A percentile compares a stretch with the other conserved stretches of the same genome.
Conservation (phyloP, 2,329 filamentous ascomycete species). For the Fusarium cicatricum region DNA sequence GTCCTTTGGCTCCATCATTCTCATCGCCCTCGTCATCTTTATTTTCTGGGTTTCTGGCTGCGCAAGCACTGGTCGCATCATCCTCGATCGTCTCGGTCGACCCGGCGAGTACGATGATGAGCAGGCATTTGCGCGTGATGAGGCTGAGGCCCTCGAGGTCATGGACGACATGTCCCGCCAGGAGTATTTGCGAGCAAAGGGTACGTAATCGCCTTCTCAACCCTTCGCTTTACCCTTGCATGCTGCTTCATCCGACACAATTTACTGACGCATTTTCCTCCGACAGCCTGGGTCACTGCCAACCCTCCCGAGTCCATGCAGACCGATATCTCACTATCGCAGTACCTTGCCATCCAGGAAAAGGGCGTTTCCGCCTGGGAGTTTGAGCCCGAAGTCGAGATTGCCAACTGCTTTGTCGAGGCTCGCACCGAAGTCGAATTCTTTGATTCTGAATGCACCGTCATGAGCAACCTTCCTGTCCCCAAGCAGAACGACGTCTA, state of each 20-base stretch:
- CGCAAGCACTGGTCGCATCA: slow-evolving; percentile 85
- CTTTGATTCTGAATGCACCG: slow-evolving; percentile 96
- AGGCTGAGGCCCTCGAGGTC: slow-evolving; percentile 90
- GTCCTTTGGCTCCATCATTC: slow-evolving; percentile 88
- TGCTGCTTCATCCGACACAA: background rate
- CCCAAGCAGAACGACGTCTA: slow-evolving; percentile 99
- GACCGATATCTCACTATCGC: slow-evolving; percentile 96
- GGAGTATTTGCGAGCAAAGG: slow-evolving; percentile 95
- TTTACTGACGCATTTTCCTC: slow-evolving; percentile 25
- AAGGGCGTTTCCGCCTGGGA: slow-evolving; percentile 99
- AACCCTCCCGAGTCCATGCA: slow-evolving; percentile 95
- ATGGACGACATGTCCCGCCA: slow-evolving; percentile 94
- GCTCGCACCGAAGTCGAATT: slow-evolving; percentile 97
- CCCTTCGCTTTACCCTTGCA: background rate
- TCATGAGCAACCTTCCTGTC: slow-evolving; percentile 94
- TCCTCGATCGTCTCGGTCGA: slow-evolving; percentile 90
- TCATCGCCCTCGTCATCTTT: slow-evolving; percentile 87
- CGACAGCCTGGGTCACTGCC: slow-evolving; percentile 85
- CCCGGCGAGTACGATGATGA: slow-evolving; percentile 98
- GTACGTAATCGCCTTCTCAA: slow-evolving; percentile 58
- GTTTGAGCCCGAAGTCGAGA: slow-evolving; percentile 98
- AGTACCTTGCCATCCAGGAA: slow-evolving; percentile 98
- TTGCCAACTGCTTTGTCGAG: slow-evolving; percentile 98
- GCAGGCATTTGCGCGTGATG: slow-evolving; percentile 90
- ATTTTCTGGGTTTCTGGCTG: slow-evolving; percentile 80